Percentiles rank a stretch among this genome's conserved stretches.
These are phyloP conservation scores for Caryopteris hybrid DNA, from an alignment of 305 asterid genomes.

Conservation along the genomic window DNA sequence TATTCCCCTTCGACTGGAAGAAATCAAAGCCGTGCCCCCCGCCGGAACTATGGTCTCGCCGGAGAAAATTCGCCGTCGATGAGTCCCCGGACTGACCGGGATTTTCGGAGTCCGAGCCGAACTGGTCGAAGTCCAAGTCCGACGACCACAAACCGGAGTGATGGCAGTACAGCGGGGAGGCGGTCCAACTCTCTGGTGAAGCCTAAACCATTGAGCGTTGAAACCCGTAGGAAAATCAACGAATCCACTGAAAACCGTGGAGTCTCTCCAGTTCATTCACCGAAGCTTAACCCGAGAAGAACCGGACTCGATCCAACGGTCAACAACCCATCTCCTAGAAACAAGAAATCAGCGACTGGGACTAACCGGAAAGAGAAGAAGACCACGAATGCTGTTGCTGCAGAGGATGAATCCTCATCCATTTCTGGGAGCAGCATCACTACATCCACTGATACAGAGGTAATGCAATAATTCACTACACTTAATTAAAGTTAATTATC, in stretches of 20 bases:
- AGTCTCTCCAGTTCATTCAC: slow-evolving; percentile 60
- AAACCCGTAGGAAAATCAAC: slow-evolving; percentile 44
- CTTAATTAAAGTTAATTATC: neutral
- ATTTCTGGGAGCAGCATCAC: slow-evolving; percentile 66
- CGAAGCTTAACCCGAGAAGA: slow-evolving; percentile 49
- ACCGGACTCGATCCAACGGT: slow-evolving; percentile 28
- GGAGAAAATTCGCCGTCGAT: slow-evolving; percentile 44
- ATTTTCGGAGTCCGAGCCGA: slow-evolving; percentile 39
- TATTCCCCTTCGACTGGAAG: slow-evolving; percentile 29
- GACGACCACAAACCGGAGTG: slow-evolving; percentile 36
- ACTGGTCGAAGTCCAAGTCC: slow-evolving; percentile 38
- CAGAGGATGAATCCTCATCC: slow-evolving; percentile 82
- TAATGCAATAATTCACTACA: slow-evolving; percentile 13
- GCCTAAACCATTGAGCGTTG: slow-evolving; percentile 57
- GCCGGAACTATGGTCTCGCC: slow-evolving; percentile 31
- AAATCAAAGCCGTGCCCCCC: slow-evolving; percentile 33
- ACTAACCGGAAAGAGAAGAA: slow-evolving; percentile 49
- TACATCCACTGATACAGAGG: slow-evolving; percentile 75
- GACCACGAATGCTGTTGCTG: slow-evolving; percentile 20
- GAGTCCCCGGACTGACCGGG: slow-evolving; percentile 60
- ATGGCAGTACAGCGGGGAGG: slow-evolving; percentile 33
- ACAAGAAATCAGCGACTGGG: slow-evolving; percentile 33
- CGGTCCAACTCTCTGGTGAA: slow-evolving; percentile 51
- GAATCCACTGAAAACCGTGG: slow-evolving; percentile 44
- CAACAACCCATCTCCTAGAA: slow-evolving; percentile 38